Evolutionary conservation across 75 land plant species (phyloP), one percentile per base, ranked within the genome.

Genomic region (Sequoiadendron giganteum): DNA sequence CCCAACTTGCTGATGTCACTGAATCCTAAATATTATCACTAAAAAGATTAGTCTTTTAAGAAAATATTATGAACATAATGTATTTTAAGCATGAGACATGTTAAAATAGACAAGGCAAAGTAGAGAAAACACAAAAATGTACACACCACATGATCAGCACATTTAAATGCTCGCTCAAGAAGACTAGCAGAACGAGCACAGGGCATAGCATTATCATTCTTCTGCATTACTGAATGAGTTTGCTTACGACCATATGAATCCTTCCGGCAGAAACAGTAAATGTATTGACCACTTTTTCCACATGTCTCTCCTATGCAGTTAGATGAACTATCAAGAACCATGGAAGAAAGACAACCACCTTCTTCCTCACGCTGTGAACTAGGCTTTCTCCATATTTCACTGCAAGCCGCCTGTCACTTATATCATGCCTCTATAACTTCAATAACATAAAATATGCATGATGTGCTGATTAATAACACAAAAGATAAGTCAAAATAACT

Each of bases 131-230:
- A 49, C n/a, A 85, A 85, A 85, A 85, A 10, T 7, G 83, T 86
- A 2, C 79, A 65, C 93, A 97, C 99, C 97, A 97, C 99, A 92
- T 92, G 91, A 82, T 97, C 99, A 32, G 97, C 96, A 85, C 79
- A 83, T 86, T 88, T 89, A 30, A 97, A 94, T 14, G 90, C 49
- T 78, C 91, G 87, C 85, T 94, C 94, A 47, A 90, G 88, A 38
- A 91, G 83, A 76, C 88, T 86, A 30, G n/a, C 16, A 36, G 81
- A 7, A 85, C 90, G 61, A 45, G 90, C 28, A 19, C 2, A 43
- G 14, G 84, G 52, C 32, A 47, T 47, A n/a, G 10, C 47, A 28
- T 43, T 16, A 47, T 43, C 49, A 45, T 43, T 58, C 28, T 81
- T 86, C 36, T 61, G 61, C 56, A 54, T 52, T 56, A 86, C 56